These are phyloP conservation scores for Diaporthe citriasiana DNA, from an alignment of 2,329 filamentous ascomycete species.

Conservation along the genomic window DNA sequence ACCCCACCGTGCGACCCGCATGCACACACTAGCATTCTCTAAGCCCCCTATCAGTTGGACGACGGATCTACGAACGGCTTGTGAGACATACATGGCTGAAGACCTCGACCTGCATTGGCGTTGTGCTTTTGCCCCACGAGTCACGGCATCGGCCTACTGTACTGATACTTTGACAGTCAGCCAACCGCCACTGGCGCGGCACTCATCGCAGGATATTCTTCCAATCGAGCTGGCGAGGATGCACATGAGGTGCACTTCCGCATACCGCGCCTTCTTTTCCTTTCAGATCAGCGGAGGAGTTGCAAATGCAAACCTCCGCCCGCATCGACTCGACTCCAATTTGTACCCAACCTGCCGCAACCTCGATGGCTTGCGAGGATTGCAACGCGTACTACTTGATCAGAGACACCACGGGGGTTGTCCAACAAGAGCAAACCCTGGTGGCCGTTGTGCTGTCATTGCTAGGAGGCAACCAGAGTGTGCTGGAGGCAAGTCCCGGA, in stretches of 20 bases:
- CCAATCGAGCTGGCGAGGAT: neutral
- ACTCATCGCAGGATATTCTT: neutral
- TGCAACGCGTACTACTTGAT: slow-evolving; percentile 38
- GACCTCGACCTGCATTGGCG: slow-evolving; percentile 31
- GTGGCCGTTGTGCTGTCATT: slow-evolving; percentile 2
- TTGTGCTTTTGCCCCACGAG: slow-evolving; percentile 34
- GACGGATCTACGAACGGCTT: slow-evolving; percentile 25
- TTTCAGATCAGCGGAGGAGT: neutral
- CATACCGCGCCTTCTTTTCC: neutral
- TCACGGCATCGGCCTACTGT: slow-evolving; percentile 31
- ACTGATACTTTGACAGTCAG: neutral
- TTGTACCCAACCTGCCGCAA: neutral
- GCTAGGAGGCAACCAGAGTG: neutral
- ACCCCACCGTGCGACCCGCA: neutral
- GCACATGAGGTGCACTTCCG: neutral
- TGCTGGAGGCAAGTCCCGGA: neutral
- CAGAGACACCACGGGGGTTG: slow-evolving; percentile 31
- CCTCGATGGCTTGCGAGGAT: slow-evolving; percentile 22
- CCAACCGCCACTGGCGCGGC: neutral
- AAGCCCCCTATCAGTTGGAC: slow-evolving; percentile 22
- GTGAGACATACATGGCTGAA: slow-evolving; percentile 33
- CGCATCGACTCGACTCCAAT: neutral
- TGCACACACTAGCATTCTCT: slow-evolving; percentile 10
- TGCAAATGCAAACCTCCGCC: neutral
- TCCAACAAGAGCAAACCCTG: neutral